Evolutionary conservation across 2,329 filamentous ascomycete species (phyloP).

Genomic region (Venturia oleaginea): DNA sequence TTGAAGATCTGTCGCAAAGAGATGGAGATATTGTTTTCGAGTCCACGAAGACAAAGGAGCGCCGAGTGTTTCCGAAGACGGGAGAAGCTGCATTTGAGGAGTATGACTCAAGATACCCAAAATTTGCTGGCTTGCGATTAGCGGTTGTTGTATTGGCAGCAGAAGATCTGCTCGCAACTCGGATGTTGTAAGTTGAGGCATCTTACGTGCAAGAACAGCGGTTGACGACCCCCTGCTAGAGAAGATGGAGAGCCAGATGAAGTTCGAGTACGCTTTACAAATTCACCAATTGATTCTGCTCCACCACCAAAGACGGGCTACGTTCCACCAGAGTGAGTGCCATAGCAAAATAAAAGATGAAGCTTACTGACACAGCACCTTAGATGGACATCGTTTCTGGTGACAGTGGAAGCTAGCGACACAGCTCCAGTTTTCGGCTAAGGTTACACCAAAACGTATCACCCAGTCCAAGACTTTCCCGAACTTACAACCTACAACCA

Average conservation of each 20-base stretch:
- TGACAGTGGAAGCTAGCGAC: conserved; percentile 5
- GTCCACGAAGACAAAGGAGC: conserved; percentile 1
- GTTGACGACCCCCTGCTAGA: background rate
- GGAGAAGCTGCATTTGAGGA: background rate
- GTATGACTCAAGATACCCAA: background rate
- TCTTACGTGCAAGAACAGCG: background rate
- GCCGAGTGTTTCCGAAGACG: conserved; percentile 4
- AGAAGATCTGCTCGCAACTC: conserved; percentile 3
- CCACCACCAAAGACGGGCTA: background rate
- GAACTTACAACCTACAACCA: background rate
- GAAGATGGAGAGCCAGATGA: conserved; percentile 8
- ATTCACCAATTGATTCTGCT: background rate
- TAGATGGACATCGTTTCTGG: conserved; percentile 9
- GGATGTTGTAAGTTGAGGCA: background rate
- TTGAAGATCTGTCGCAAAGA: conserved; percentile 1
- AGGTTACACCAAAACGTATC: background rate
- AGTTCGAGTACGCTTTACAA: background rate
- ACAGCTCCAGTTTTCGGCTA: background rate
- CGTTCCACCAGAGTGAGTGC: background rate
- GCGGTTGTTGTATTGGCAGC: conserved; percentile 1
- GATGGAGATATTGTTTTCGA: conserved; percentile 6
- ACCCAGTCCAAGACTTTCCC: background rate
- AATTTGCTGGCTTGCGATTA: conserved; percentile 2
- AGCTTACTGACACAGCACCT: background rate
- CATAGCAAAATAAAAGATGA: background rate